Conservation (phyloP, 2,329 filamentous ascomycete species). For the Diaporthe sp. region DNA sequence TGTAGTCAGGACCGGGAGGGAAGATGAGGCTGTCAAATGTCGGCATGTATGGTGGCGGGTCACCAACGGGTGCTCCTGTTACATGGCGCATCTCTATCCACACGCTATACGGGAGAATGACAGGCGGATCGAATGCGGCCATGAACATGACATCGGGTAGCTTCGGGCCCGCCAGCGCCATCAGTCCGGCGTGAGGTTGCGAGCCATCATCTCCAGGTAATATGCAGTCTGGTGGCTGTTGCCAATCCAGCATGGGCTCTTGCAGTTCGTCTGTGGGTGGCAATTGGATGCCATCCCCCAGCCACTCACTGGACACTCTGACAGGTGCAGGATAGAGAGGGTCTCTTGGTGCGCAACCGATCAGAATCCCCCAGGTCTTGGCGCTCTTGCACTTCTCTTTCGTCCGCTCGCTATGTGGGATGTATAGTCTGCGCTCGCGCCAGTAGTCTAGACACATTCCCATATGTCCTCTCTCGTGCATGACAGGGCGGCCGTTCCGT, state of each 20-base stretch:
- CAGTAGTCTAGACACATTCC: constrained; percentile 83
- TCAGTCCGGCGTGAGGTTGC: constrained; percentile 61
- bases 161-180: constrained; percentile 57
- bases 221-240: constrained; percentile 75
- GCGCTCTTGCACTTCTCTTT: constrained; percentile 51
- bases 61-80: constrained; percentile 57
- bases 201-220: constrained; percentile 54
- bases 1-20: constrained; percentile 61
- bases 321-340: constrained; percentile 64
- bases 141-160: constrained; percentile 80
- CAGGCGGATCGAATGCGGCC: constrained; percentile 78
- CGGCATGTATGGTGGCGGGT: constrained; percentile 52
- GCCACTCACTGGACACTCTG: constrained; percentile 79
- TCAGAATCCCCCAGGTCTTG: constrained; percentile 73
- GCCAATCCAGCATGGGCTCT: constrained; percentile 72
- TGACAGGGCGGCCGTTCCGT: constrained; percentile 75
- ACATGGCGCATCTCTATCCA: constrained; percentile 71
- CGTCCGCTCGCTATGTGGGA: constrained; percentile 18
- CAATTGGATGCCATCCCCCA: constrained; percentile 71
- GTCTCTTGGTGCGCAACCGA: constrained; percentile 69
- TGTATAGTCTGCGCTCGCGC: constrained; percentile 67
- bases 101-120: constrained; percentile 74
- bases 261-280: constrained; percentile 50
- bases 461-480: constrained; percentile 75
- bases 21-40: constrained; percentile 70